Evolutionary conservation across 2,329 filamentous ascomycete genomes (phyloP).

Genomic region (Aspergillus pseudoterreus): DNA sequence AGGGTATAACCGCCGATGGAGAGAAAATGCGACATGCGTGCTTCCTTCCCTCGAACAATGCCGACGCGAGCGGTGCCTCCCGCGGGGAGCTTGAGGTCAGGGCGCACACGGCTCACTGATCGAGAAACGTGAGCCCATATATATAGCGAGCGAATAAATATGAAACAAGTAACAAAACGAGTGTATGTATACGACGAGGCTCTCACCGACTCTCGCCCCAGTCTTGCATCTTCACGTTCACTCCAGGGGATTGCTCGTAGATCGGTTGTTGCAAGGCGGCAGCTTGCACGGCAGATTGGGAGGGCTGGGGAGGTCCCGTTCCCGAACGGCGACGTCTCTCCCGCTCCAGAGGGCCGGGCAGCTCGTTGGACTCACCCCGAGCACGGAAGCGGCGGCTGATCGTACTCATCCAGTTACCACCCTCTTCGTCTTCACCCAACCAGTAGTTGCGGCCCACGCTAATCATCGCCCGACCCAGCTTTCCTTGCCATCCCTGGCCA

Average conservation of each 20-base stretch:
- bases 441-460: constrained; percentile 72
- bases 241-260: constrained; percentile 24
- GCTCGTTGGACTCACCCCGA: constrained; percentile 40
- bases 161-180: background rate
- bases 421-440: constrained; percentile 63
- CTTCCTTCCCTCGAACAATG: too few relatives aligned
- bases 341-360: constrained; percentile 47
- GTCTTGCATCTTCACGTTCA: constrained; percentile 37
- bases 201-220: constrained; percentile 30
- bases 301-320: constrained; percentile 51
- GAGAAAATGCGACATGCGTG: constrained; percentile 3
- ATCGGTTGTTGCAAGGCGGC: constrained; percentile 32
- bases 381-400: constrained; percentile 59
- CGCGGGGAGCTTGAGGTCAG: too few relatives aligned
- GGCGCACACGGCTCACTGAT: too few relatives aligned
- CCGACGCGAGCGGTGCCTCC: too few relatives aligned
- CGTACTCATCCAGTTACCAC: constrained; percentile 62
- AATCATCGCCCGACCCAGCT: constrained; percentile 75
- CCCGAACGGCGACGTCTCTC: constrained; percentile 60
- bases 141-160: too few relatives aligned
- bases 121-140: too few relatives aligned
- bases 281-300: constrained; percentile 33
- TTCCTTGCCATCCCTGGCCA: constrained; percentile 74
- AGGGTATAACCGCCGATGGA: constrained; percentile 5
- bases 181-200: background rate